phyloP scores from a whole-genome alignment of 2,329 filamentous ascomycete species.

The Cercospora sp. region DNA sequence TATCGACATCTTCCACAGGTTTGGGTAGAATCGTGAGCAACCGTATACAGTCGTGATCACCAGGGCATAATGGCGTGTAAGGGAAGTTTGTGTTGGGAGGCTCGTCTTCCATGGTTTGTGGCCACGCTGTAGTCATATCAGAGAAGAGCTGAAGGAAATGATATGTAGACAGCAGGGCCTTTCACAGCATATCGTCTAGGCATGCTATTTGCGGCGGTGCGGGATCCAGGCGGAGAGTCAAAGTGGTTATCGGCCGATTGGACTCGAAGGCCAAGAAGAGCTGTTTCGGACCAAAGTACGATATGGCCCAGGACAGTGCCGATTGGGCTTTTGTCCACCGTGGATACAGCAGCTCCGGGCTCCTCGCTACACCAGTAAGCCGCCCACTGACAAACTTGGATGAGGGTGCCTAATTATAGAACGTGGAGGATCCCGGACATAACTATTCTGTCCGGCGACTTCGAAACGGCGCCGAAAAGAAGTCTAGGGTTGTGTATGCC shows the following conservation, averaged over 20 bases:
- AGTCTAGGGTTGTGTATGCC: neutral
- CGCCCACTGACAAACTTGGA: neutral
- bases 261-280: neutral
- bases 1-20: neutral
- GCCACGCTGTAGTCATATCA: neutral
- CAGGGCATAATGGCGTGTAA: neutral
- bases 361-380: neutral
- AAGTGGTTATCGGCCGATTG: neutral
- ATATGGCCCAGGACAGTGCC: neutral
- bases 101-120: neutral
- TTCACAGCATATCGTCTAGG: neutral
- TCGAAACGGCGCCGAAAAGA: neutral
- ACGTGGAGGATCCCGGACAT: neutral
- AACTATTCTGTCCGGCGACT: neutral
- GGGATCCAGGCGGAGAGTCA: neutral
- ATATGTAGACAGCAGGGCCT: neutral
- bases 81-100: neutral
- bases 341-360: neutral
- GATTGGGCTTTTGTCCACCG: neutral
- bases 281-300: neutral
- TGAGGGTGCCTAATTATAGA: neutral
- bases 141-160: neutral
- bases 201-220: neutral
- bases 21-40: neutral
- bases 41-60: neutral